A percentile compares a stretch with the other conserved stretches of the same genome.
Evolutionary conservation across 208 protist species (phyloP).

Genomic region (Phytomonas serpens): DNA sequence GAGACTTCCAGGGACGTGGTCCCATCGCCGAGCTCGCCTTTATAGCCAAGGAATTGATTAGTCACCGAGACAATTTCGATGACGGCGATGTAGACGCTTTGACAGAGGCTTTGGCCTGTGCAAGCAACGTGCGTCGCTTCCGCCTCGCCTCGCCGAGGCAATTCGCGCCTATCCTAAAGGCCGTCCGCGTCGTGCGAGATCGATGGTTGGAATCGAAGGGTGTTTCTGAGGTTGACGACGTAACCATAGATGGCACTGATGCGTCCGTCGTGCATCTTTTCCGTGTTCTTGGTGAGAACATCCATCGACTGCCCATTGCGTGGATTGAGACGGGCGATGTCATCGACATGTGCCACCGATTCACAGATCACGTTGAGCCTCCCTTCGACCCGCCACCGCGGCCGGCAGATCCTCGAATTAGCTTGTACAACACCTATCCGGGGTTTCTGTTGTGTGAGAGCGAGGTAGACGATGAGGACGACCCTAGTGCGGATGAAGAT

Average conservation of each 20-base stretch:
- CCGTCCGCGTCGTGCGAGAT: conserved; percentile 71
- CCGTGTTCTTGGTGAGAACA: conserved; percentile 57
- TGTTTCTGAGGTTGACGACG: conserved; percentile 46
- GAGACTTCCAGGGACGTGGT: conserved; percentile 42
- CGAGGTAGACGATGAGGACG: conserved; percentile 82
- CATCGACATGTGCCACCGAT: conserved; percentile 84
- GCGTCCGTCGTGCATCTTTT: conserved; percentile 66
- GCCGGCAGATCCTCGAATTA: conserved; percentile 82
- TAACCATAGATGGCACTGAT: conserved; percentile 44
- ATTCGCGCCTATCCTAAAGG: conserved; percentile 81
- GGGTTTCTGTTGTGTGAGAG: conserved; percentile 86
- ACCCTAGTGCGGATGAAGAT: conserved; percentile 73
- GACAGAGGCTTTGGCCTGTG: conserved; percentile 40
- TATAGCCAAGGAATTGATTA: conserved; percentile 59
- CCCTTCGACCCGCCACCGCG: conserved; percentile 81
- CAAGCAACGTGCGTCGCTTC: conserved; percentile 62
- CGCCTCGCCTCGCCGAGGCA: conserved; percentile 57
- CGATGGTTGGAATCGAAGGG: conserved; percentile 62
- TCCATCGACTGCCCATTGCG: conserved; percentile 83
- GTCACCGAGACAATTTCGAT: conserved; percentile 40
- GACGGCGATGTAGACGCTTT: conserved; percentile 79
- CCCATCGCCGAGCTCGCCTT: conserved; percentile 81
- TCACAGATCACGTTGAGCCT: conserved; percentile 45
- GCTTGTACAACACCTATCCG: conserved; percentile 79
- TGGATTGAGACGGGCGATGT: conserved; percentile 91